Evolutionary conservation across 2,329 filamentous ascomycete species (phyloP), one percentile per base, ranked within the genome.

Genomic region (Coniochaeta sp.): DNA sequence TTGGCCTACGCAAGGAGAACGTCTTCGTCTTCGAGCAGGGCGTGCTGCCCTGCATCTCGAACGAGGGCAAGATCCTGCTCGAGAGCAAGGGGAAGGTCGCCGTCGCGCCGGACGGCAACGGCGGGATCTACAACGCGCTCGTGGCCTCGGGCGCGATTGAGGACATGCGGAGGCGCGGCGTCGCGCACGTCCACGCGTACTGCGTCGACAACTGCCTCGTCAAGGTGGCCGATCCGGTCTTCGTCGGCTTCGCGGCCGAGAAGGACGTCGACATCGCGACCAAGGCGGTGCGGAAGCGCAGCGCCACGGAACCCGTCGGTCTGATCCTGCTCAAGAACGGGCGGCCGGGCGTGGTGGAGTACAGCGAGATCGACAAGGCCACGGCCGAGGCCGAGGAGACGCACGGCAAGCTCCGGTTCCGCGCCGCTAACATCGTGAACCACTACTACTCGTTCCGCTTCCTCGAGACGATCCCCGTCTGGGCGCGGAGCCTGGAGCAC

Each of bases 121-220:
- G 95, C 66, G 95, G 95, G 66, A 87, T 99, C 71, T 99, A 99
- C 83, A 88, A 93, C 77, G 95, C 93, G 58, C 84, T 99, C 59
- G 81, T 96, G 65, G 85, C 84, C 62, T 88, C 89, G 17, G 88
- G 89, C 59, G 89, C 96, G 42, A 86, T 96, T 57, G 84, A 86
- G 52, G 92, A 98, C 75, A 95, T 99, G 89, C 84, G 85, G 68
- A 87, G 87, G 76, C 89, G 93, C 60, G 92, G 91, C 55, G 89
- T 97, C 72, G 77, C 96, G 80, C 93, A 98, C 78, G 89, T 98
- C 62, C 93, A 98, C 75, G 89, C 92, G 44, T 97, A 97, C 82
- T 96, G 93, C 71, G 93, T 98, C 55, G 93, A 98, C 79, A 98
- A 98, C 81, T 97, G 93, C 79, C 84, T 99, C n/a, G 93, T 96